Conservation (phyloP, 2,329 filamentous ascomycete genomes). For the Phialophora chinensis region DNA sequence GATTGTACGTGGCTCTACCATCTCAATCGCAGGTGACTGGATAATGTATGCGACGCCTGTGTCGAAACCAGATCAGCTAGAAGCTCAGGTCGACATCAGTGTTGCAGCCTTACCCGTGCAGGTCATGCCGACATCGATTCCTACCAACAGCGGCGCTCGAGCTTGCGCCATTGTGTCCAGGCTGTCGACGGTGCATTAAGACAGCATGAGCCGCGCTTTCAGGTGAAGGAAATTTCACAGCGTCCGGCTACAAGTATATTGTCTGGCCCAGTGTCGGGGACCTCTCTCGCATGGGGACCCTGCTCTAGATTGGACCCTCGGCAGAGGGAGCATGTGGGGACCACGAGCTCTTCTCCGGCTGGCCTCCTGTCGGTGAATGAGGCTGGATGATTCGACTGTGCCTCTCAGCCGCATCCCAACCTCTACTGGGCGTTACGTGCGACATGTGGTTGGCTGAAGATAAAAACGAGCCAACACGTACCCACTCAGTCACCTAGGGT, state of each 20-base stretch:
- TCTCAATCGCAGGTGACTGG: slow-evolving; percentile 43
- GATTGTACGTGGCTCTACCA: slow-evolving; percentile 44
- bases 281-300: not conserved
- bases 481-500: not conserved
- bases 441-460: not conserved
- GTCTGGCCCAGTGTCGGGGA: not conserved
- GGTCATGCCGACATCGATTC: slow-evolving; percentile 45
- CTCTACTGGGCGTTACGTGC: not conserved
- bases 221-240: not conserved
- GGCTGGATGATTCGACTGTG: not conserved
- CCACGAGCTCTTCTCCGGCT: no score
- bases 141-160: slow-evolving; percentile 19
- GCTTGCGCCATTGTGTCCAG: slow-evolving; percentile 1
- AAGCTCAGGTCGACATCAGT: not conserved
- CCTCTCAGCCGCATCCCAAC: not conserved
- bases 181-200: not conserved
- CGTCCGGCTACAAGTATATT: not conserved
- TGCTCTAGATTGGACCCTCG: not conserved
- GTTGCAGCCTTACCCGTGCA: slow-evolving; percentile 23
- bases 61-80: slow-evolving; percentile 29
- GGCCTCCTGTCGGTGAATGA: not conserved
- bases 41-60: slow-evolving; percentile 44
- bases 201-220: not conserved
- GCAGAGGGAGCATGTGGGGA: not conserved
- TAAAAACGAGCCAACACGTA: not conserved